A percentile compares a stretch with the other conserved stretches of the same genome.
Evolutionary conservation across 495 filamentous ascomycete genomes (phyloP).

Genomic region (Thermothielavioides terrestris): DNA sequence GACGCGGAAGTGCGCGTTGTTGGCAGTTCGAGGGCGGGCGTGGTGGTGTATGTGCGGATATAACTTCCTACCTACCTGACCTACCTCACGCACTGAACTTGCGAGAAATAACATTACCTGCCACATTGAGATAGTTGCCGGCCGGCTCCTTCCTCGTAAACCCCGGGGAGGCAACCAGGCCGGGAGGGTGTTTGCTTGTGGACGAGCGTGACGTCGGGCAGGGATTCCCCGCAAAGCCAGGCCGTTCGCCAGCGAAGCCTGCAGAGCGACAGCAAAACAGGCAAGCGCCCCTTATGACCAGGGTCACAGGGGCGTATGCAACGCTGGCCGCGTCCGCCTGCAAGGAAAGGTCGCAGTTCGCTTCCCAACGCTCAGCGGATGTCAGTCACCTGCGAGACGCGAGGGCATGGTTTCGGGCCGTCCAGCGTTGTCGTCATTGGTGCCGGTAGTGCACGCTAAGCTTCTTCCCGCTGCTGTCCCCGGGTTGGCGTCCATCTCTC

Average conservation of each 20-base stretch:
- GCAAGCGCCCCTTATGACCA: conserved; percentile 5
- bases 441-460: conserved; percentile 3
- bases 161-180: not conserved
- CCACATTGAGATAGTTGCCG: too few relatives aligned
- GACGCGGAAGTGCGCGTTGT: not conserved
- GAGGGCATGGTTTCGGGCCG: not conserved
- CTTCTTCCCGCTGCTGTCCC: not conserved
- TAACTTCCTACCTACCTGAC: too few relatives aligned
- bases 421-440: not conserved
- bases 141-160: not conserved
- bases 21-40: not conserved
- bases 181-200: not conserved
- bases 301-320: not conserved
- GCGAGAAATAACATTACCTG: too few relatives aligned
- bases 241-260: not conserved
- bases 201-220: not conserved
- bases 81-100: too few relatives aligned
- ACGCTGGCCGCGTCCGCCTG: too few relatives aligned
- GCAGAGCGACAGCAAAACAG: conserved; percentile 1
- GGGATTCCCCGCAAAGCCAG: conserved; percentile 4
- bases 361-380: not conserved
- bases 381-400: not conserved
- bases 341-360: not conserved
- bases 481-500: not conserved
- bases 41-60: not conserved